Percentiles rank a stretch among this genome's conserved stretches.
Evolutionary conservation across 257 asterid genomes (phyloP).

Genomic region (Jacaranda copaia): DNA sequence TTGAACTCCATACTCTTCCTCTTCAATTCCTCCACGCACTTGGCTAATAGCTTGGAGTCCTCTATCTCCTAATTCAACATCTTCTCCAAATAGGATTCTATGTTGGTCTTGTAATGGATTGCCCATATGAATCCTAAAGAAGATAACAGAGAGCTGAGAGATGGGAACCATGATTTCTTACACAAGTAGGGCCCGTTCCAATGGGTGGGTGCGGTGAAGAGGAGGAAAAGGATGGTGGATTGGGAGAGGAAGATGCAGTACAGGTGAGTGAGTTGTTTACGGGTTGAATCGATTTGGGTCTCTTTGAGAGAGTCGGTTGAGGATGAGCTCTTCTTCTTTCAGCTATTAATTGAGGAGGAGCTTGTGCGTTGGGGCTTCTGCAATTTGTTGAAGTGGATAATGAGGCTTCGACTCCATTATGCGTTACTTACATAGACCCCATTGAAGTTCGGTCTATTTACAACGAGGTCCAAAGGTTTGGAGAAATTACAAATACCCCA

Average conservation of each 20-base stretch:
- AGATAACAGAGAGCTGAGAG: slow-evolving; percentile 56
- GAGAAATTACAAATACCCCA: too few relatives aligned
- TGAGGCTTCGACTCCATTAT: slow-evolving; percentile 55
- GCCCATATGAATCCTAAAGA: slow-evolving; percentile 74
- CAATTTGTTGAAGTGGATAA: slow-evolving; percentile 89
- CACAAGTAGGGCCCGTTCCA: slow-evolving; percentile 38
- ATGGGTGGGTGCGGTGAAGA: slow-evolving; percentile 59
- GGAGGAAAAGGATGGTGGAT: slow-evolving; percentile 79
- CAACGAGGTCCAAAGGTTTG: too few relatives aligned
- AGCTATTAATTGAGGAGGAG: slow-evolving; percentile 96
- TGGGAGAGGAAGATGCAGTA: too few relatives aligned
- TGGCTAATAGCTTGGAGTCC: slow-evolving; percentile 67
- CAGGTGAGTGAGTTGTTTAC: slow-evolving; percentile 75
- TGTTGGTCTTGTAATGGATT: slow-evolving; percentile 60
- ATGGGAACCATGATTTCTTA: slow-evolving; percentile 66
- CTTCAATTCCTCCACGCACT: slow-evolving; percentile 87
- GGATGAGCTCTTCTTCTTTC: slow-evolving; percentile 84
- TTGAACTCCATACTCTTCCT: slow-evolving; percentile 78
- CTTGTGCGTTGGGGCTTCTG: slow-evolving; percentile 78
- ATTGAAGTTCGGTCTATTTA: too few relatives aligned
- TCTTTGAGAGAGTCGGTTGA: slow-evolving; percentile 76
- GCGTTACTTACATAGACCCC: too few relatives aligned
- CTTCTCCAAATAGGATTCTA: slow-evolving; percentile 64
- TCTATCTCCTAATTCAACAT: slow-evolving; percentile 76
- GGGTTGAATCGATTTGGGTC: slow-evolving; percentile 71